These are phyloP conservation scores for Globisporangium spiculum DNA, from an alignment of 352 stramenopile species.

Conservation along the genomic window DNA sequence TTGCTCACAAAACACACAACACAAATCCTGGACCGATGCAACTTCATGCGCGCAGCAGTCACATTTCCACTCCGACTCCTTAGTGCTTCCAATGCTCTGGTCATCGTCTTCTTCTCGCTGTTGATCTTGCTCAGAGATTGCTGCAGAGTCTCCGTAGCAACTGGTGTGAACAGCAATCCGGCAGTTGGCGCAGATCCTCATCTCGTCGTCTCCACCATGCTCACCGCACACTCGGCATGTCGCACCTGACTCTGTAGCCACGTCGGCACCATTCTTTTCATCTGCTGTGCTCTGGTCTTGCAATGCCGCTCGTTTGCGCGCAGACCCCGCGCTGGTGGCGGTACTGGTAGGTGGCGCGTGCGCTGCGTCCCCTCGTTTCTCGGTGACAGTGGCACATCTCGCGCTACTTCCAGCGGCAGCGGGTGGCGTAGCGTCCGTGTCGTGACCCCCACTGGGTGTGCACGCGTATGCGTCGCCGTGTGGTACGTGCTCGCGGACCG, in stretches of 20 bases:
- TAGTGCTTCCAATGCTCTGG: background rate
- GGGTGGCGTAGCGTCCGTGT: background rate
- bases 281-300: background rate
- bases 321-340: background rate
- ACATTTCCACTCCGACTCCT: conserved; percentile 29
- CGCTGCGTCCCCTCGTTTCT: conserved; percentile 7
- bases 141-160: conserved; percentile 29
- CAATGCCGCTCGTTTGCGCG: background rate
- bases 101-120: background rate
- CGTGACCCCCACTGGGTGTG: background rate
- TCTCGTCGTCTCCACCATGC: background rate
- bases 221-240: conserved; percentile 7
- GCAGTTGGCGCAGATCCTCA: conserved; percentile 34
- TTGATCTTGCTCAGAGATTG: background rate
- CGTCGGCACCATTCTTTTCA: background rate
- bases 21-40: conserved; percentile 8
- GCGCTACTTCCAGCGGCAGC: background rate
- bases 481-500: conserved; percentile 5
- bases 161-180: conserved; percentile 28
- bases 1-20: conserved; percentile 49
- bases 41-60: conserved; percentile 37
- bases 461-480: conserved; percentile 6
- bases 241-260: background rate
- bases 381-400: background rate
- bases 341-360: background rate